phyloP scores from a whole-genome alignment of 305 asterid species.

The Solanum hybrid region DNA sequence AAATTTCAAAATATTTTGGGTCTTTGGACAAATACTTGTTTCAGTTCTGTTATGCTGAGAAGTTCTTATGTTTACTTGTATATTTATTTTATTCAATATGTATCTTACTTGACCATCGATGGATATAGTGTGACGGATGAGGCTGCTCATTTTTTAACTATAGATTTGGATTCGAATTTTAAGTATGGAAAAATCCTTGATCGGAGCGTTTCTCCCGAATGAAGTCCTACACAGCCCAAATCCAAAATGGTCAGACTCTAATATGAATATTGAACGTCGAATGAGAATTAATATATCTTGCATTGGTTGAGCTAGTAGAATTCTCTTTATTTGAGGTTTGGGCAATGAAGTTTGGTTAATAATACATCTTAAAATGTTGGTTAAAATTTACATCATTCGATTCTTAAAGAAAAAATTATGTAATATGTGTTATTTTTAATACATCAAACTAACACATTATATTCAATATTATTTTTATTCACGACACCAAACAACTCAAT shows the following conservation, averaged over 20 bases:
- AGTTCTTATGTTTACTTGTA: background rate
- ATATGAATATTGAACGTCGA: too few relatives aligned
- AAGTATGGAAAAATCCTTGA: too few relatives aligned
- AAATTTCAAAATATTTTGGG: background rate
- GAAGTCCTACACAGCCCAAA: too few relatives aligned
- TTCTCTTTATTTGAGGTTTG: background rate
- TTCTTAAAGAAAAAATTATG: too few relatives aligned
- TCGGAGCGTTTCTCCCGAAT: too few relatives aligned
- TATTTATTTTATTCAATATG: background rate
- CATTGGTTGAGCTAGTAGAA: too few relatives aligned
- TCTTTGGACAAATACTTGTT: background rate
- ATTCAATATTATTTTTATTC: background rate
- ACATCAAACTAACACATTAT: background rate
- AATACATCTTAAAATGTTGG: background rate
- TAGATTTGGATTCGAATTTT: too few relatives aligned
- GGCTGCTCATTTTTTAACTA: too few relatives aligned
- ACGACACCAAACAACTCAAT: fast-evolving
- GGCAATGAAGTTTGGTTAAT: background rate
- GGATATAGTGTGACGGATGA: too few relatives aligned
- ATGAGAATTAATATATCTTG: background rate
- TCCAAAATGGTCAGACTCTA: too few relatives aligned
- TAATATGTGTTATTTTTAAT: background rate
- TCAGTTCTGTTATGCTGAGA: background rate
- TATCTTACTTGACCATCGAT: background rate
- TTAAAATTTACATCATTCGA: too few relatives aligned